A percentile compares a stretch with the other conserved stretches of the same genome.
These are phyloP conservation scores for Hondaea fermentalgiana DNA, from an alignment of 108 stramenopile species.

Conservation along the genomic window DNA sequence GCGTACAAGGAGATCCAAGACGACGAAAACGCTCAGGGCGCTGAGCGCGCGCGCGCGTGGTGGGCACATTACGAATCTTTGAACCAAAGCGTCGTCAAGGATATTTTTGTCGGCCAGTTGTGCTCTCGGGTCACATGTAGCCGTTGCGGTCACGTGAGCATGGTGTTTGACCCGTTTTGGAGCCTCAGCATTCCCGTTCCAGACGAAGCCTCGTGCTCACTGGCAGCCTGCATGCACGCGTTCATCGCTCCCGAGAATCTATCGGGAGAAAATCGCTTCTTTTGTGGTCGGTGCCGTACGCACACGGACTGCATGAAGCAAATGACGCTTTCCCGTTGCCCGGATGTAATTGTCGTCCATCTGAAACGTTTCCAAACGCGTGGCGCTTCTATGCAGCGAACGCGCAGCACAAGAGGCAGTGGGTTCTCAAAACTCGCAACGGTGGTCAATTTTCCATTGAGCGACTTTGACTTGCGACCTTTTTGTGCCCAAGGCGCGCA, in stretches of 20 bases:
- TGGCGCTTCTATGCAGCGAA: not conserved
- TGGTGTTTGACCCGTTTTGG: slow-evolving; percentile 42
- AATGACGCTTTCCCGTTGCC: not conserved
- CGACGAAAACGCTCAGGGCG: slow-evolving; percentile 61
- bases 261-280: not conserved
- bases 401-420: not conserved
- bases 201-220: not conserved
- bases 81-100: slow-evolving; percentile 26
- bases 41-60: slow-evolving; percentile 69
- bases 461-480: not conserved
- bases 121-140: slow-evolving; percentile 30
- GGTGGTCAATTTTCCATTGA: not conserved
- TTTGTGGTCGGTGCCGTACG: not conserved
- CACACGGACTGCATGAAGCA: not conserved
- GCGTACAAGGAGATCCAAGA: slow-evolving; percentile 73
- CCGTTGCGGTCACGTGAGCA: slow-evolving; percentile 20
- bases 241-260: slow-evolving; percentile 18
- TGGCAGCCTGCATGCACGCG: not conserved
- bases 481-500: not conserved
- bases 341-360: slow-evolving; percentile 23
- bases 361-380: slow-evolving; percentile 22
- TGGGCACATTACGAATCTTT: slow-evolving; percentile 59
- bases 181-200: slow-evolving; percentile 39
- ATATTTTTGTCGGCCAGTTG: slow-evolving; percentile 47
- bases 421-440: not conserved